Percentiles rank a stretch among this genome's conserved stretches.
These are phyloP conservation scores for Umbilicus rupestris DNA, from an alignment of 164 flowering plant genomes.

Conservation along the genomic window DNA sequence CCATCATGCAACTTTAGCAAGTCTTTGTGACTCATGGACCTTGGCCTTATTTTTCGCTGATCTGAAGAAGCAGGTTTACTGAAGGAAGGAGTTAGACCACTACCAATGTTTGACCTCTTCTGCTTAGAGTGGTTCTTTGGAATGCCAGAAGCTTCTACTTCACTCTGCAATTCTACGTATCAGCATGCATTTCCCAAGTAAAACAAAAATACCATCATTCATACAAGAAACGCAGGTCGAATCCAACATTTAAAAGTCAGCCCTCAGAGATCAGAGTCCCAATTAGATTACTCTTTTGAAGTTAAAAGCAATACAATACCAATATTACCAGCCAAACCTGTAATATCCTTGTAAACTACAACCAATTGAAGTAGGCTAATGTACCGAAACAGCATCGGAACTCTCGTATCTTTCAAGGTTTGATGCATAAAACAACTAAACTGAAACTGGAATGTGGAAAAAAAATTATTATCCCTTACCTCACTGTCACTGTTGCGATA, in stretches of 20 bases:
- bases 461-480: conserved; percentile 25
- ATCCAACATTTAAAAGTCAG: no score
- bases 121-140: conserved; percentile 17
- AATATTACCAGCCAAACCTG: no score
- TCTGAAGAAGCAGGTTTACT: conserved; percentile 27
- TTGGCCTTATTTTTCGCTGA: conserved; percentile 34
- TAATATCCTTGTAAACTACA: no score
- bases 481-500: conserved; percentile 64
- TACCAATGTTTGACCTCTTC: conserved; percentile 25
- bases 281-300: no score
- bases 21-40: conserved; percentile 66
- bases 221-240: neutral
- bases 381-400: no score
- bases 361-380: no score
- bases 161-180: conserved; percentile 43
- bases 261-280: no score
- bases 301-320: no score
- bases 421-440: no score
- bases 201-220: neutral
- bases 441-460: no score
- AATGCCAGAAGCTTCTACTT: conserved; percentile 31
- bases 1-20: conserved; percentile 44
- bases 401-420: no score
- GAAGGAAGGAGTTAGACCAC: conserved; percentile 18
- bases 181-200: neutral